These are phyloP conservation scores for Dryadomyces sulphureus DNA, from an alignment of 2,329 filamentous ascomycete species.

Conservation along the genomic window DNA sequence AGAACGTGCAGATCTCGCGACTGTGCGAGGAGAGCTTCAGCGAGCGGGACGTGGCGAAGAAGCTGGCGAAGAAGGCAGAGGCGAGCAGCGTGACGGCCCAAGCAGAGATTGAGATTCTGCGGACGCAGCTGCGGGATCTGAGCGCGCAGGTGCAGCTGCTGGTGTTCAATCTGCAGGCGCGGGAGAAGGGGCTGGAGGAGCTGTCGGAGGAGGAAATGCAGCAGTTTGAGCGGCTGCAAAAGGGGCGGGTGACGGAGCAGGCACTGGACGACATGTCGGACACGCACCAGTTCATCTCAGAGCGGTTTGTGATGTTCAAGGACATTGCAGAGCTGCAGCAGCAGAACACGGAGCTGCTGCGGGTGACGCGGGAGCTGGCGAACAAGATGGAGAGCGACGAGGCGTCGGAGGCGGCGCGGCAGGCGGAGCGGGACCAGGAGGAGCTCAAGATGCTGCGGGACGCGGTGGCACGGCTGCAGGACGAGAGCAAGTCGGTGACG, in stretches of 20 bases:
- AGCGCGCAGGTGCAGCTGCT: constrained; percentile 84
- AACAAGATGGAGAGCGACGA: constrained; percentile 87
- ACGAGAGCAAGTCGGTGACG: constrained; percentile 70
- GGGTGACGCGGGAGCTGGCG: constrained; percentile 69
- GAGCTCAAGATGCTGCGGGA: constrained; percentile 46
- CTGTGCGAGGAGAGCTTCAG: constrained; percentile 70
- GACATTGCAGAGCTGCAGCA: constrained; percentile 71
- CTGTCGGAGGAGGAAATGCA: constrained; percentile 57
- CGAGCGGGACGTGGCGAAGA: constrained; percentile 65
- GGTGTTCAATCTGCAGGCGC: constrained; percentile 70
- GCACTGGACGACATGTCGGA: constrained; percentile 62
- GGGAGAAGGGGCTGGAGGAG: constrained; percentile 62
- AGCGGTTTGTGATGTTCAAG: constrained; percentile 81
- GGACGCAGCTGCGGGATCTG: constrained; percentile 76
- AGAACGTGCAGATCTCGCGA: constrained; percentile 73
- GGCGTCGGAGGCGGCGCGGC: constrained; percentile 50
- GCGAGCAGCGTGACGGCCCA: constrained; percentile 49
- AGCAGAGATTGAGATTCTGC: constrained; percentile 62
- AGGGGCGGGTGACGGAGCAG: constrained; percentile 59
- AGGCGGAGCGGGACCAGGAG: constrained; percentile 49
- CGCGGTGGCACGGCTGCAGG: constrained; percentile 38
- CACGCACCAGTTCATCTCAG: constrained; percentile 77
- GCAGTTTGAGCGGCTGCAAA: constrained; percentile 63
- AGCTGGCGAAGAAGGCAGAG: constrained; percentile 65
- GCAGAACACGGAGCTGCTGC: constrained; percentile 74